Evolutionary conservation across 2,329 filamentous ascomycete genomes (phyloP), one percentile per base, ranked within the genome.

Genomic region (Neofusicoccum parvum): DNA sequence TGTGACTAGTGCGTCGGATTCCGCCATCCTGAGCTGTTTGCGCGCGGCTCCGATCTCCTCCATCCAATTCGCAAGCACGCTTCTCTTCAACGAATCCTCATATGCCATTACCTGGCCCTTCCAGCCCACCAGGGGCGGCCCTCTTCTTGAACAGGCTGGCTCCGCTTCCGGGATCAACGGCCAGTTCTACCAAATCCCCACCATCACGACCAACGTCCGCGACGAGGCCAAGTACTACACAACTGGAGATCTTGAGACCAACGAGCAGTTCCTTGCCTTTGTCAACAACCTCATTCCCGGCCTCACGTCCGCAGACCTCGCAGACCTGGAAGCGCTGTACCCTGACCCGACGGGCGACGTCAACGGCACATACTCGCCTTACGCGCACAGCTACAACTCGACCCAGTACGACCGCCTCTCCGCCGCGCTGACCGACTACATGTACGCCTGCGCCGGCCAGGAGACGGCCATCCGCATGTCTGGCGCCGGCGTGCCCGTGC

Each of bases 31-130:
- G 0, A 66, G 68, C 1, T 84, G 81, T 58, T 72, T 84, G 1
- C 77, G 77, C 3, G 68, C 69, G 1, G 78, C 76, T 0, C 74
- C 80, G 11, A 71, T 80, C 1, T 64, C 69, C 3, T 72, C 74
- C 1, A 80, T 84, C 43, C 76, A 78, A 65, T 73, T 74, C 65
- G 76, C 79, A 17, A 81, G 79, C 41, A 73, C 74, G 0, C 74
- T 75, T 20, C 64, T 82, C 2, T 82, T 77, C 64, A 70, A 74
- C 2, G 74, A 77, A 0, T 78, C 78, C 3, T 70, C 79, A 4
- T 75, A 76, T 15, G 76, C 75, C 43, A 71, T 81, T 32, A 83
- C 80, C 0, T 84, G 82, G 82, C 81, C 82, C 0, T 84, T 81
- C 71, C 82, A 84, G 59, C 82, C 82, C 0, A 78, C 79, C 0